These are phyloP conservation scores for Myriangium duriaei DNA, from an alignment of 2,329 filamentous ascomycete species.

Conservation along the genomic window DNA sequence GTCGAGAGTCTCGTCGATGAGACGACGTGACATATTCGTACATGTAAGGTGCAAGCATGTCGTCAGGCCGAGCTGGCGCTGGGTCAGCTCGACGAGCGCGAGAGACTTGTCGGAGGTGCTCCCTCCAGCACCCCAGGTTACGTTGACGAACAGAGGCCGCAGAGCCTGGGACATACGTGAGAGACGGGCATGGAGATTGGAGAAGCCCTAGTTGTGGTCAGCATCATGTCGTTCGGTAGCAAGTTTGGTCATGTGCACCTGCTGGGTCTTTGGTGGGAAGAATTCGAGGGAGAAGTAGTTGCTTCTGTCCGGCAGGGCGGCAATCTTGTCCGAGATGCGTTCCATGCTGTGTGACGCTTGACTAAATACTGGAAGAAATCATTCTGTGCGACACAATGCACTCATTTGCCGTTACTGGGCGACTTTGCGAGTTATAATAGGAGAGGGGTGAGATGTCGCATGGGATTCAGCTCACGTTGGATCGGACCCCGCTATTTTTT, in stretches of 20 bases:
- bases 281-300: constrained; percentile 96
- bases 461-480: no score
- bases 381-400: no score
- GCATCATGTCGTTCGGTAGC: constrained; percentile 1
- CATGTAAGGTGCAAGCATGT: constrained; percentile 95
- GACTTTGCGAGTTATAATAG: no score
- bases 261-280: constrained; percentile 94
- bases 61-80: constrained; percentile 79
- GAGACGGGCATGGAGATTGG: constrained; percentile 83
- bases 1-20: constrained; percentile 81
- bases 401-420: no score
- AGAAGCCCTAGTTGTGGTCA: constrained; percentile 52
- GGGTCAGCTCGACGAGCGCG: constrained; percentile 88
- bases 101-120: constrained; percentile 84
- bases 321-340: constrained; percentile 91
- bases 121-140: constrained; percentile 95
- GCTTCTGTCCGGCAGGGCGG: constrained; percentile 66
- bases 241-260: constrained; percentile 39
- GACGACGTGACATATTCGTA: constrained; percentile 83
- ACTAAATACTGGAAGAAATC: not conserved
- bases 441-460: no score
- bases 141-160: constrained; percentile 85
- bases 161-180: constrained; percentile 90
- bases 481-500: no score
- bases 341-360: constrained; percentile 44